Evolutionary conservation across 768 basidiomycete genomes (phyloP).

Genomic region (Gymnopilus dilepis): DNA sequence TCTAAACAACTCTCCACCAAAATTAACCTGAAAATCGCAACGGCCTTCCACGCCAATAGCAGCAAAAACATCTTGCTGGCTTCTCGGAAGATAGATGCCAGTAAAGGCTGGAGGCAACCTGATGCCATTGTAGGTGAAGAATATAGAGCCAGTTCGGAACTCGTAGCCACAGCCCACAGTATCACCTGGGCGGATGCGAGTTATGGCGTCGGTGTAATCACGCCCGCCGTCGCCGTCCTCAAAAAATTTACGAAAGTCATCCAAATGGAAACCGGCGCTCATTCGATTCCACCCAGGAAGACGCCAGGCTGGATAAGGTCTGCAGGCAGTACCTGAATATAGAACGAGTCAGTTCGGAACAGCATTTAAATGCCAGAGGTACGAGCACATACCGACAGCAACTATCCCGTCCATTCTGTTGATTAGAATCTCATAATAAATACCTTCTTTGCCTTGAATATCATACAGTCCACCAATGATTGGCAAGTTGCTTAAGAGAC

Average conservation of each 20-base stretch:
- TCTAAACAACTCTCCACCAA: conserved; percentile 61
- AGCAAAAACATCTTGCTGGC: conserved; percentile 62
- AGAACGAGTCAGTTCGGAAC: neutral
- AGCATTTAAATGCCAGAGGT: neutral
- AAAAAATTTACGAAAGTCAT: conserved; percentile 76
- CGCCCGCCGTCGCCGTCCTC: conserved; percentile 70
- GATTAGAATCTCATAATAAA: conserved; percentile 70
- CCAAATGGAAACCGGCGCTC: conserved; percentile 69
- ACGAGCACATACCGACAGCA: conserved; percentile 63
- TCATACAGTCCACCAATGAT: conserved; percentile 66
- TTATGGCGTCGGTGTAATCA: conserved; percentile 47
- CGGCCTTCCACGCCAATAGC: conserved; percentile 63
- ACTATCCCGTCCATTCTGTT: conserved; percentile 62
- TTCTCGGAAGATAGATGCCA: conserved; percentile 61
- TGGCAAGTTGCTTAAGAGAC: conserved; percentile 64
- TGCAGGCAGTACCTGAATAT: conserved; percentile 60
- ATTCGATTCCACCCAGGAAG: conserved; percentile 76
- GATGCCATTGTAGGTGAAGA: conserved; percentile 69
- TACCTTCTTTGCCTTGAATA: conserved; percentile 55
- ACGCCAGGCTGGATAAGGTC: conserved; percentile 68
- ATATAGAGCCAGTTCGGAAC: conserved; percentile 54
- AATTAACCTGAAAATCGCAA: conserved; percentile 66
- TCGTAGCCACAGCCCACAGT: conserved; percentile 70
- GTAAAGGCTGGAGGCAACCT: conserved; percentile 61
- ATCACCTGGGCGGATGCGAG: conserved; percentile 48